These are phyloP conservation scores for Populus tomentosa DNA, from an alignment of 441 rosid genomes.

Conservation along the genomic window DNA sequence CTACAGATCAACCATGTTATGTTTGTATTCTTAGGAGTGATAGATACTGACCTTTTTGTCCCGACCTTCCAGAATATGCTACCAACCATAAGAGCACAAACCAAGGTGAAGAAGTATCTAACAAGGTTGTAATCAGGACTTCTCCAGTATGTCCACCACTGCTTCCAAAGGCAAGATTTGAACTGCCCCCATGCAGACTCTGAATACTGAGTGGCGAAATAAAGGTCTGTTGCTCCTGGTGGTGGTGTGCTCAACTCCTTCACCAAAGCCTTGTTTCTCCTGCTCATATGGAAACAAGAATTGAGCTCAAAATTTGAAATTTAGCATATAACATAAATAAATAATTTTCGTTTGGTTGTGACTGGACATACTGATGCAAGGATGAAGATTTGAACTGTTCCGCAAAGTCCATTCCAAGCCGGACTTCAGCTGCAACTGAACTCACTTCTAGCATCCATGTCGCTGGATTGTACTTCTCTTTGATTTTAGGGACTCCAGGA, in stretches of 20 bases:
- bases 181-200: constrained; percentile 70
- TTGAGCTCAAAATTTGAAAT: not conserved
- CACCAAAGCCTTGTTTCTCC: constrained; percentile 24
- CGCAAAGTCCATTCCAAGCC: constrained; percentile 57
- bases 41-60: constrained; percentile 41
- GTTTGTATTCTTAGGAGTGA: not conserved
- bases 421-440: constrained; percentile 43
- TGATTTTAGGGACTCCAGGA: constrained; percentile 57
- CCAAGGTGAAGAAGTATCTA: constrained; percentile 59
- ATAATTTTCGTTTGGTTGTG: not conserved
- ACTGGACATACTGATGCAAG: constrained; percentile 49
- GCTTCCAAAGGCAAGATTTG: constrained; percentile 90
- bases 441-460: constrained; percentile 90
- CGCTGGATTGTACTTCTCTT: constrained; percentile 75
- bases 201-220: constrained; percentile 55
- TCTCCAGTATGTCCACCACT: constrained; percentile 96
- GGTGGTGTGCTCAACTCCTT: constrained; percentile 66
- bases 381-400: constrained; percentile 57
- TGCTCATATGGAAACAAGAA: too few species aligned
- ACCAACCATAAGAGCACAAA: constrained; percentile 63
- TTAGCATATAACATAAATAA: not conserved
- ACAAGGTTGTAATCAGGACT: constrained; percentile 92
- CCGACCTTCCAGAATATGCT: constrained; percentile 77
- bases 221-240: constrained; percentile 58
- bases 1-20: too few species aligned